phyloP scores from a whole-genome alignment of 1,284 basidiomycete genomes.

The Porogramme epimiltina region DNA sequence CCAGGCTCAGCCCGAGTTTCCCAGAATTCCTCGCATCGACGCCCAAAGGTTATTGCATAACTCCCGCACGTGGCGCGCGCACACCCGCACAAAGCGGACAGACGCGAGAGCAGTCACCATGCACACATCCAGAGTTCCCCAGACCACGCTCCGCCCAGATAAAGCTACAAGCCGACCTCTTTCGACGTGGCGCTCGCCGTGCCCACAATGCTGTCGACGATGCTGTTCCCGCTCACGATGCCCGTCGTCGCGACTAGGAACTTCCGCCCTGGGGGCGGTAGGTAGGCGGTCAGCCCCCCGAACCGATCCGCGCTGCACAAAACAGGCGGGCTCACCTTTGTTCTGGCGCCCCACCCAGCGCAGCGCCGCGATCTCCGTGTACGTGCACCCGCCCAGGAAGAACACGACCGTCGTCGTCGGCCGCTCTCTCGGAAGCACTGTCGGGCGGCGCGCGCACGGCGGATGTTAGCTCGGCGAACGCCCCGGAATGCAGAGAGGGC shows the following conservation, averaged over 20 bases:
- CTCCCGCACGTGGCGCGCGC: too few relatives aligned
- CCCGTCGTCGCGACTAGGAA: slow-evolving; percentile 90
- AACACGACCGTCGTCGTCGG: slow-evolving; percentile 89
- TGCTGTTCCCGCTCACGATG: slow-evolving; percentile 76
- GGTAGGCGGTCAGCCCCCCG: background rate
- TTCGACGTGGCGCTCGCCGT: slow-evolving; percentile 35
- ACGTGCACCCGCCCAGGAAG: slow-evolving; percentile 98
- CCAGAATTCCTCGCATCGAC: too few relatives aligned
- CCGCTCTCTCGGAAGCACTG: slow-evolving; percentile 52
- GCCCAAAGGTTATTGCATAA: too few relatives aligned
- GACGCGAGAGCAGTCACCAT: too few relatives aligned
- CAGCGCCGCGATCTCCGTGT: slow-evolving; percentile 93
- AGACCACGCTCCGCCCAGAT: too few relatives aligned
- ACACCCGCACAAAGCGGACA: too few relatives aligned
- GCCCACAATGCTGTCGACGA: slow-evolving; percentile 70
- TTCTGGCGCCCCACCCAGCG: slow-evolving; percentile 88
- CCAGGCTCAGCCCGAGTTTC: too few relatives aligned
- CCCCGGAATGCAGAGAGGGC: background rate
- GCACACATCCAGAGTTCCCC: too few relatives aligned
- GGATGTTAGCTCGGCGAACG: too few relatives aligned
- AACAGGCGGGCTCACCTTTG: slow-evolving; percentile 49
- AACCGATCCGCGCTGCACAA: background rate
- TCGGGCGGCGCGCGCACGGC: too few relatives aligned
- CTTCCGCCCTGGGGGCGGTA: slow-evolving; percentile 58
- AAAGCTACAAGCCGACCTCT: slow-evolving; percentile 34